Evolutionary conservation across 2,329 filamentous ascomycete species (phyloP).

Genomic region (Fusarium miscanthi): DNA sequence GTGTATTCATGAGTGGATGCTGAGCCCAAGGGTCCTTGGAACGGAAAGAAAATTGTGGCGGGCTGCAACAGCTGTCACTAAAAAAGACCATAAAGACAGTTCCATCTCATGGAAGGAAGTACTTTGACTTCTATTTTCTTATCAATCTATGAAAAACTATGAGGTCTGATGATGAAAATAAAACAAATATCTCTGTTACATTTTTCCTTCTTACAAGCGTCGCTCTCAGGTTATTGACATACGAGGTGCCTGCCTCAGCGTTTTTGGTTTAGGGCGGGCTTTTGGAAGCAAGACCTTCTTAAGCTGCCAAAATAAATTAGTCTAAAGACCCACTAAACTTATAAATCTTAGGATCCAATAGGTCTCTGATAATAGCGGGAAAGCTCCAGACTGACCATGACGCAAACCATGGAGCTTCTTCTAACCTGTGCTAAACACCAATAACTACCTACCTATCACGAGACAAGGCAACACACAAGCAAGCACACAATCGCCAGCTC

Average conservation of each 20-base stretch:
- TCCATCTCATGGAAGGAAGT: background rate
- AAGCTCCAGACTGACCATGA: conserved; percentile 12
- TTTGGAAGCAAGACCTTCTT: background rate
- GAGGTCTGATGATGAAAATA: background rate
- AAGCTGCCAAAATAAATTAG: background rate
- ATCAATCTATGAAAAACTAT: background rate
- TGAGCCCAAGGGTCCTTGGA: background rate
- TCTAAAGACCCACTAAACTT: background rate
- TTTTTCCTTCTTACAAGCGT: background rate
- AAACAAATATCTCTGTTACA: background rate
- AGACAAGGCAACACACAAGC: conserved; percentile 7
- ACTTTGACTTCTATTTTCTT: background rate
- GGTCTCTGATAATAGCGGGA: conserved; percentile 11
- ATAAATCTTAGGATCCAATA: background rate
- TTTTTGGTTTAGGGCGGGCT: background rate
- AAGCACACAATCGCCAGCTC: conserved; percentile 1
- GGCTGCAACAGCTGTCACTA: background rate
- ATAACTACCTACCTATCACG: conserved; percentile 9
- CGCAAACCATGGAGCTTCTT: conserved; percentile 29
- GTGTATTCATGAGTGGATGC: background rate
- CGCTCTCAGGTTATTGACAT: background rate
- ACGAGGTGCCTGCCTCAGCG: background rate
- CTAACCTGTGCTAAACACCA: conserved; percentile 4
- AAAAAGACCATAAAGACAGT: background rate
- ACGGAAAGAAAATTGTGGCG: background rate